Evolutionary conservation across 345 rosid species (phyloP), one percentile per base, ranked within the genome.

Genomic region (Linum usitatissimum): DNA sequence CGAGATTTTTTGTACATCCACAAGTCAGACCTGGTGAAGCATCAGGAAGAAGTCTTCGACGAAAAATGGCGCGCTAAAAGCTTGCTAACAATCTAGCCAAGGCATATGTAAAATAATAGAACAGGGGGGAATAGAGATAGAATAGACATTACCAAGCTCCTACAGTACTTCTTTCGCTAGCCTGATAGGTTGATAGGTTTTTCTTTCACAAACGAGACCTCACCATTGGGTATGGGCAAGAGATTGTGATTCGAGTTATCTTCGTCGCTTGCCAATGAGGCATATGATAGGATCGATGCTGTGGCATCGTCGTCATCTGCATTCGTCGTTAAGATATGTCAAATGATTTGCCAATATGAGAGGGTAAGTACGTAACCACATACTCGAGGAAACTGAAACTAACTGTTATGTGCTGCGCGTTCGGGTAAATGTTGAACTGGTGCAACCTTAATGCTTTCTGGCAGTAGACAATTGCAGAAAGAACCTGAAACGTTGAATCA

Each of bases 391-490:
- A 40, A 2, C 48, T 6, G 51, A 64, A 70, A 70, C 78, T 74
- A 74, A 90, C 99, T 96, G 53, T 91, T 84, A 74, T 71, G 80
- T 14, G 78, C 68, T 40, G 86, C 82, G 71, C 71, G 86, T 67
- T 87, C 89, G 0, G 96, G 83, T 68, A 82, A 83, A 83, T 86
- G 90, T 69, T 77, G 68, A 77, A 87, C 96, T 28, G 96, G 86
- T 48, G 84, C 76, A 39, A 84, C 80, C 77, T 86, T 97, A 72
- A 93, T 79, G 77, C 84, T 90, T 71, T 87, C 90, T 28, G 97
- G 97, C 64, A 93, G 80, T 67, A 93, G 81, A 71, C 97, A 93
- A 76, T 83, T 87, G 73, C 96, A 93, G 75, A 86, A 90, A 45
- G 96, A 83, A 78, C 97, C 99, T 93, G 83, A 80, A 82, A 81